Percentiles rank a stretch among this genome's conserved stretches.
Evolutionary conservation across 306 rosid genomes (phyloP).

Genomic region (Glycyrrhiza uralensis): DNA sequence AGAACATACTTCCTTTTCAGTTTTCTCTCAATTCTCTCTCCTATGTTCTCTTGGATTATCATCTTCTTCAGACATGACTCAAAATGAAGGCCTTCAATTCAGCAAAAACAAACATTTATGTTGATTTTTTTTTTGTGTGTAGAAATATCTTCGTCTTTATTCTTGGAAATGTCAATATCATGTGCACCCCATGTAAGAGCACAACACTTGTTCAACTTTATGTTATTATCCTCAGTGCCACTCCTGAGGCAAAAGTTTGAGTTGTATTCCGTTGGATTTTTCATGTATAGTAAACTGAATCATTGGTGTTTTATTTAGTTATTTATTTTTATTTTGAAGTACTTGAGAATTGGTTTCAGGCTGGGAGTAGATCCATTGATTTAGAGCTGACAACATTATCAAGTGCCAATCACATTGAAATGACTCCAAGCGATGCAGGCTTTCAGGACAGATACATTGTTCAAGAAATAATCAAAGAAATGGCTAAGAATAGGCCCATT

Average conservation of each 20-base stretch:
- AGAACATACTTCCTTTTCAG: no score
- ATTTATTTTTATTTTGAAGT: neutral
- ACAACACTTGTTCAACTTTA: neutral
- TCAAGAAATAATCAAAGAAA: conserved; percentile 92
- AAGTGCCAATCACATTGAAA: conserved; percentile 81
- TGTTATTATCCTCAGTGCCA: neutral
- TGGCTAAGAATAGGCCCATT: conserved; percentile 84
- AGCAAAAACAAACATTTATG: neutral
- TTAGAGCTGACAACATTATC: conserved; percentile 85
- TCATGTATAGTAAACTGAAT: neutral
- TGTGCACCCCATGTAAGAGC: neutral
- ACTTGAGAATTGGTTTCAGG: conserved; percentile 47
- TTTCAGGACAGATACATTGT: conserved; percentile 90
- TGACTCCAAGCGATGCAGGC: conserved; percentile 94
- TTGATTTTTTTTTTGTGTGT: neutral
- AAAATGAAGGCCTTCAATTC: neutral
- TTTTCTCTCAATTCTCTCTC: no score
- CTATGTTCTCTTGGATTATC: no score
- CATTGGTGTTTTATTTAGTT: neutral
- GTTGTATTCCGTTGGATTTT: neutral
- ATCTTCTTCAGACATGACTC: no score
- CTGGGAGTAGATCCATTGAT: conserved; percentile 90
- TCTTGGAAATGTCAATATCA: neutral
- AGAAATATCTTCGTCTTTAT: neutral
- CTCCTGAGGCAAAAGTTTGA: neutral